Evolutionary conservation across 352 stramenopile species (phyloP), one percentile per base, ranked within the genome.

Genomic region (Phytophthora rubi): DNA sequence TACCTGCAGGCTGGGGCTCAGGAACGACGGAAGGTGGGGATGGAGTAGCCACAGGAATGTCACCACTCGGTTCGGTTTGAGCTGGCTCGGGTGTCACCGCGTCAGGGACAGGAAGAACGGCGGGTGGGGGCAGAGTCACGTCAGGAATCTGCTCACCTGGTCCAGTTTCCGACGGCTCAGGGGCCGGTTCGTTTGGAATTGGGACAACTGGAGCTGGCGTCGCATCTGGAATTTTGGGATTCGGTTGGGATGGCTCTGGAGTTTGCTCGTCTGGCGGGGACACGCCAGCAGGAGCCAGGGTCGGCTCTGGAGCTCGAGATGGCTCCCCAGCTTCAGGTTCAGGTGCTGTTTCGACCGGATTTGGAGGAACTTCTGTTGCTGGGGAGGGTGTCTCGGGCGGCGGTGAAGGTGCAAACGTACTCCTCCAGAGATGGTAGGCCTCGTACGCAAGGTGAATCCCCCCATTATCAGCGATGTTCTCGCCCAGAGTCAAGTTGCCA

Each of bases 391-490:
- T 45, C 33, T 54, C 51, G 9, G 39, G 15, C 33, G 63, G 53
- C 21, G 55, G 55, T 42, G 53, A 32, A 30, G 63, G 26, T 56
- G 59, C 30, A 42, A 71, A 70, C 21, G 65, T 71, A 54, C 57
- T 73, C 65, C 82, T 81, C 68, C 68, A 83, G n/a, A 83, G 70
- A 15, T 93, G 81, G 60, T 97, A 91, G 7, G 90, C 94, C 59
- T 95, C 73, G 51, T 93, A 92, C 6, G 89, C 82, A 3, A 98
- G 74, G 56, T 87, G 86, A 57, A 98, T 76, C 8, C 92, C 93
- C 7, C 91, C 92, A 39, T 97, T 90, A 73, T 98, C 92, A 42
- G 93, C 93, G 57, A 98, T 96, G 68, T 98, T 98, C 67, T 98
- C 93, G n/a, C 94, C 92, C 10, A 92, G 78, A 16, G 93, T 98